Conservation (phyloP, 192 early-diverging fungal genomes). For the Martensiomyces pterosporus region DNA sequence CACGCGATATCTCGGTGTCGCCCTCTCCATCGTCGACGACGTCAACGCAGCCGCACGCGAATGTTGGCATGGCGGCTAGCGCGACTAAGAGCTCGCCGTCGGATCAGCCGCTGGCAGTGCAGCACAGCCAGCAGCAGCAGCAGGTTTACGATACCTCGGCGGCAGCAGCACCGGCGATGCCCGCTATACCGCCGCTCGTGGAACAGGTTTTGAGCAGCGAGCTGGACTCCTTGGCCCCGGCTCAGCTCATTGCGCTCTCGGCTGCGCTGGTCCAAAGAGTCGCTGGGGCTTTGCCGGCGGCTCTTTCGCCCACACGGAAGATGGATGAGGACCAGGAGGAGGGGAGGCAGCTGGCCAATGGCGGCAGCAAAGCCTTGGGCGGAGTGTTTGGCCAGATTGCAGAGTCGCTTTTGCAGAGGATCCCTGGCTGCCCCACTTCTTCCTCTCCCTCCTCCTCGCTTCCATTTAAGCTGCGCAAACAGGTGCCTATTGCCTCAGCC, state of each 20-base stretch:
- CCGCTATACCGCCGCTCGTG: conserved; percentile 1
- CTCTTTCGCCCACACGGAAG: too few relatives aligned
- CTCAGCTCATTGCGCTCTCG: conserved; percentile 45
- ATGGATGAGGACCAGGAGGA: conserved; percentile 28
- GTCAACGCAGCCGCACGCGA: neutral
- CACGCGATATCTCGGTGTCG: conserved; percentile 46
- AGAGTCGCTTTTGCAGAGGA: too few relatives aligned
- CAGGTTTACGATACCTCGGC: too few relatives aligned
- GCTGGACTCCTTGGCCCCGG: conserved; percentile 25
- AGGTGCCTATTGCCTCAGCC: conserved; percentile 9
- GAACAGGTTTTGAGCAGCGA: neutral
- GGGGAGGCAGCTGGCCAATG: too few relatives aligned
- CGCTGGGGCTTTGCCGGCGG: conserved; percentile 32
- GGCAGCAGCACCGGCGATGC: too few relatives aligned
- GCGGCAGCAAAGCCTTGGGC: too few relatives aligned
- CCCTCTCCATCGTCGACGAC: conserved; percentile 34
- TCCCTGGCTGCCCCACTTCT: too few relatives aligned
- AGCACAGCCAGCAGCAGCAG: conserved; percentile 5
- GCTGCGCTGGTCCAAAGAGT: conserved; percentile 47
- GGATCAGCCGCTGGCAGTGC: neutral
- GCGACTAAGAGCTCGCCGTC: conserved; percentile 4
- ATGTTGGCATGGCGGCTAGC: conserved; percentile 4
- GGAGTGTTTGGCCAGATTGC: too few relatives aligned
- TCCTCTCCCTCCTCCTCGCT: conserved; percentile 9
- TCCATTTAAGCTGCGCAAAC: conserved; percentile 42